A percentile compares a stretch with the other conserved stretches of the same genome.
These are phyloP conservation scores for Taiwanofungus camphoratus DNA, from an alignment of 1,284 basidiomycete genomes.

Conservation along the genomic window DNA sequence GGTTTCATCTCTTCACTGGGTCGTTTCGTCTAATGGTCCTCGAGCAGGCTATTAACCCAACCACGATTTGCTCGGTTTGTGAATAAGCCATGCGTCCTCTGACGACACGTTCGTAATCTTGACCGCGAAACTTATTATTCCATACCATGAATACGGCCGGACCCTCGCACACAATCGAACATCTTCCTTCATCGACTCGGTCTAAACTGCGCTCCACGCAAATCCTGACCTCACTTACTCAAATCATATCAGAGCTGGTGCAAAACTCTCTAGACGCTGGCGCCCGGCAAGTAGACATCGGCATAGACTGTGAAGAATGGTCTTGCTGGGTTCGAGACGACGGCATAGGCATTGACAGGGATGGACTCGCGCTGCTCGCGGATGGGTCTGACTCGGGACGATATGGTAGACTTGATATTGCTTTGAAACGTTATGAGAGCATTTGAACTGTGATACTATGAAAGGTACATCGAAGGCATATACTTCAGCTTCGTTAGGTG, in stretches of 20 bases:
- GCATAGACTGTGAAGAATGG: slow-evolving; percentile 68
- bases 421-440: neutral
- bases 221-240: slow-evolving; percentile 75
- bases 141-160: neutral
- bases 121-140: neutral
- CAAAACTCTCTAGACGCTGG: slow-evolving; percentile 81
- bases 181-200: slow-evolving; percentile 48
- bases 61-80: no score
- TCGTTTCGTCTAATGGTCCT: no score
- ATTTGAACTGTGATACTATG: slow-evolving; percentile 1
- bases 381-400: slow-evolving; percentile 45
- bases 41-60: no score
- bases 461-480: slow-evolving; percentile 73
- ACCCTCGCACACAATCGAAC: slow-evolving; percentile 18
- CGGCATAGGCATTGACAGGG: slow-evolving; percentile 65
- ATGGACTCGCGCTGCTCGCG: slow-evolving; percentile 51
- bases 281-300: slow-evolving; percentile 55
- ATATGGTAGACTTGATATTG: slow-evolving; percentile 57
- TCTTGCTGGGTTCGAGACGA: slow-evolving; percentile 80
- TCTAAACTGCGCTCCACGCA: slow-evolving; percentile 74
- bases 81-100: no score
- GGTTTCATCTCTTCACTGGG: no score
- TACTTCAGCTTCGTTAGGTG: slow-evolving; percentile 39
- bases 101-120: no score
- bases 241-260: slow-evolving; percentile 76